phyloP scores from a whole-genome alignment of 2,329 filamentous ascomycete genomes.

The Colletotrichum cordylinicola region DNA sequence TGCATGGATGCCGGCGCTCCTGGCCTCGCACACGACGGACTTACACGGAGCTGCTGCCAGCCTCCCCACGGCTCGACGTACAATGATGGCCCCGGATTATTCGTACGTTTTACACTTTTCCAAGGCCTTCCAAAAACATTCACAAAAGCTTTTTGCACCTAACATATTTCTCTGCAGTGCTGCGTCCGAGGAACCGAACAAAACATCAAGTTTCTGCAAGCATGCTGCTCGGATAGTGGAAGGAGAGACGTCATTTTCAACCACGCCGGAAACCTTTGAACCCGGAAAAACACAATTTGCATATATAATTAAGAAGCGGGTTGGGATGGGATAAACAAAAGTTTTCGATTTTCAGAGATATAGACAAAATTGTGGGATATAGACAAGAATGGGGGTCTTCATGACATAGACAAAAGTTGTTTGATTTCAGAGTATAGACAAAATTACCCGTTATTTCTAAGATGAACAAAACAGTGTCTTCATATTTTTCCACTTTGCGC shows the following conservation, averaged over 20 bases:
- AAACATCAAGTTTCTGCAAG: not conserved
- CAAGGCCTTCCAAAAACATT: no score
- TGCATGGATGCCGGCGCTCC: not conserved
- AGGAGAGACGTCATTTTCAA: not conserved
- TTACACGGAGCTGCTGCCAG: not conserved
- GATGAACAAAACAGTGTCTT: no score
- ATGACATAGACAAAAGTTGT: not conserved
- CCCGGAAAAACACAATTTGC: not conserved
- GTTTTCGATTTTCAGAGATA: not conserved
- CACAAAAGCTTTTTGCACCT: no score
- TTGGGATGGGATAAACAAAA: not conserved
- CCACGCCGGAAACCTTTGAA: not conserved
- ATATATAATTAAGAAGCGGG: accelerated
- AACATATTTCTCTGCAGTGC: not conserved
- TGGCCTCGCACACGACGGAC: not conserved
- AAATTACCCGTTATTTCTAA: not conserved
- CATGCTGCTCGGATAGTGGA: not conserved
- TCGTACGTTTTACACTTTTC: accelerated
- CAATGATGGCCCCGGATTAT: not conserved
- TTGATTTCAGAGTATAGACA: not conserved
- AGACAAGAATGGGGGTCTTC: not conserved
- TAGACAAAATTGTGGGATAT: not conserved
- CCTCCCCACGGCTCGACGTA: not conserved
- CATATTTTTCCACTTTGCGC: no score
- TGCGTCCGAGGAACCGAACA: not conserved